A percentile compares a stretch with the other conserved stretches of the same genome.
phyloP scores from a whole-genome alignment of 1,284 basidiomycete species.

The Fistulina hepatica region DNA sequence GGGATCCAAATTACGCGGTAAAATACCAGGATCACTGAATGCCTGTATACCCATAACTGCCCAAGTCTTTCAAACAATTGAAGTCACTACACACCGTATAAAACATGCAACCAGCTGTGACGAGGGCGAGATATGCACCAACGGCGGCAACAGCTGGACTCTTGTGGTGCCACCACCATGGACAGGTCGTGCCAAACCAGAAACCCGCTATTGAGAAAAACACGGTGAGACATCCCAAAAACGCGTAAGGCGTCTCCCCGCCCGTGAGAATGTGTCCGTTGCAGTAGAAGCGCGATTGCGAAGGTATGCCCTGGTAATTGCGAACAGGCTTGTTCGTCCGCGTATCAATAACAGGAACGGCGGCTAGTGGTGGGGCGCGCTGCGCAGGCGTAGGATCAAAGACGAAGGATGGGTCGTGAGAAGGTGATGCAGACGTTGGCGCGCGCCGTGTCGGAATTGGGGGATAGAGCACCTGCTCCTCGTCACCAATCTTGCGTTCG shows the following conservation, averaged over 20 bases:
- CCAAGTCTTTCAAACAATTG: background rate
- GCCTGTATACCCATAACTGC: slow-evolving; percentile 34
- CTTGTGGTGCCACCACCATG: slow-evolving; percentile 77
- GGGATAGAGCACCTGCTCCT: slow-evolving; percentile 21
- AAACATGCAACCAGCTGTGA: slow-evolving; percentile 70
- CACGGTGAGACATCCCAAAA: slow-evolving; percentile 52
- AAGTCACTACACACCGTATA: slow-evolving; percentile 44
- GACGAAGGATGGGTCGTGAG: slow-evolving; percentile 20
- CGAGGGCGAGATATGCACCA: slow-evolving; percentile 66
- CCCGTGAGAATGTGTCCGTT: slow-evolving; percentile 66
- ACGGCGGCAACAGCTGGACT: slow-evolving; percentile 64
- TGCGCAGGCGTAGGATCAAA: slow-evolving; percentile 17
- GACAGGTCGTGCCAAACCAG: slow-evolving; percentile 79
- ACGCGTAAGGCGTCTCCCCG: slow-evolving; percentile 76
- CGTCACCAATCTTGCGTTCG: slow-evolving; percentile 17
- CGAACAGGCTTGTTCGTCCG: slow-evolving; percentile 33
- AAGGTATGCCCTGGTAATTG: slow-evolving; percentile 54
- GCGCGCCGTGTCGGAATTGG: slow-evolving; percentile 14
- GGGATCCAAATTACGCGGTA: slow-evolving; percentile 77
- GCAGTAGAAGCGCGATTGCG: slow-evolving; percentile 67
- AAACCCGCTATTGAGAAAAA: slow-evolving; percentile 58
- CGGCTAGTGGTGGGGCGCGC: slow-evolving; percentile 31
- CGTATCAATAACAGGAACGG: slow-evolving; percentile 35
- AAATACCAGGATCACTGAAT: slow-evolving; percentile 80
- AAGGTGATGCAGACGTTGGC: slow-evolving; percentile 5